Percentiles rank a stretch among this genome's conserved stretches.
Conservation (phyloP, 1,139 yeast genomes). For the Hanseniaspora sp. region DNA sequence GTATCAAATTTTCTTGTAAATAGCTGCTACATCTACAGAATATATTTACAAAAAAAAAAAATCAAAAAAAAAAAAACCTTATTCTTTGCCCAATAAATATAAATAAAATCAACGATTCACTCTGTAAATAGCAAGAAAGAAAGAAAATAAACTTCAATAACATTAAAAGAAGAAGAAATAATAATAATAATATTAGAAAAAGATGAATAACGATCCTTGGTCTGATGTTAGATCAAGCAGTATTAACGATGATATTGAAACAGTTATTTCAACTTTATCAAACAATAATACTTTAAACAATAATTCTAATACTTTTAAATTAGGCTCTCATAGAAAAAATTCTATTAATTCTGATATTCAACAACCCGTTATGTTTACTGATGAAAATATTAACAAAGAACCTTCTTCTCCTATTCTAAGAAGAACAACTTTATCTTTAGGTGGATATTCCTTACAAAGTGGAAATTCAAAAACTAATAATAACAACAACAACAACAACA, state of each 20-base stretch:
- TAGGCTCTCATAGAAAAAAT: constrained; percentile 29
- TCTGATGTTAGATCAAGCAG: constrained; percentile 15
- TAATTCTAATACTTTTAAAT: constrained; percentile 18
- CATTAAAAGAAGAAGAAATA: background rate
- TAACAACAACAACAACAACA: background rate
- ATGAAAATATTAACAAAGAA: constrained; percentile 7
- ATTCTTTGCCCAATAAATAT: no score
- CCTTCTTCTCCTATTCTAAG: constrained; percentile 19
- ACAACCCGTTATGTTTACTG: constrained; percentile 1
- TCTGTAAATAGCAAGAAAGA: background rate
- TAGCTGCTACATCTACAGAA: background rate
- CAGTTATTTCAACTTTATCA: constrained; percentile 30
- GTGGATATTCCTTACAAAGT: constrained; percentile 21
- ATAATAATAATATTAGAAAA: background rate
- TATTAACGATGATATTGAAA: constrained; percentile 28
- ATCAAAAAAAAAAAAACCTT: no score
- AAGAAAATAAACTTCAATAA: background rate
- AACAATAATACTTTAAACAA: constrained; percentile 19
- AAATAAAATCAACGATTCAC: no score
- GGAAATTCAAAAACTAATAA: background rate
- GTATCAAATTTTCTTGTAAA: background rate
- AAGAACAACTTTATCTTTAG: constrained; percentile 25
- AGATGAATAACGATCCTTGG: constrained; percentile 16
- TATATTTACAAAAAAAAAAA: no score
- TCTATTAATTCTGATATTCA: constrained; percentile 22